phyloP scores from a whole-genome alignment of 2,329 filamentous ascomycete genomes.

The Endocalyx cinctus region DNA sequence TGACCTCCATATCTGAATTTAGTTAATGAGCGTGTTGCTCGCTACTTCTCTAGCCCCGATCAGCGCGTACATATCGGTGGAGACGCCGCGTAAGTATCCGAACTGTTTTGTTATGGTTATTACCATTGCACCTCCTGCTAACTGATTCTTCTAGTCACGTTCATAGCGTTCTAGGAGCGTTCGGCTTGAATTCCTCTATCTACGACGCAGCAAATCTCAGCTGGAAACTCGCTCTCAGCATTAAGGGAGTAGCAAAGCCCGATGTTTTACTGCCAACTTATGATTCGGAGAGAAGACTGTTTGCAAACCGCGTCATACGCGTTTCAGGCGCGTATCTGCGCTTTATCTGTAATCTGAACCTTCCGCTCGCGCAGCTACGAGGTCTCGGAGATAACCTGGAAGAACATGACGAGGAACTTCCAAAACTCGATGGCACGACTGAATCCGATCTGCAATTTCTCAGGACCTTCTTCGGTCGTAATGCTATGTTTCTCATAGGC shows the following conservation, averaged over 20 bases:
- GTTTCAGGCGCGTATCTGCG: slow-evolving; percentile 14
- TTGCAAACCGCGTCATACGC: slow-evolving; percentile 13
- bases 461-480: slow-evolving; percentile 19
- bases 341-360: slow-evolving; percentile 21
- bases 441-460: slow-evolving; percentile 16
- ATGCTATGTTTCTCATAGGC: slow-evolving; percentile 23
- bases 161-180: slow-evolving; percentile 31
- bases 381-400: background rate
- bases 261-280: slow-evolving; percentile 25
- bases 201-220: slow-evolving; percentile 29
- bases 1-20: too few species aligned
- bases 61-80: slow-evolving; percentile 26
- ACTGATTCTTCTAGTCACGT: slow-evolving; percentile 24
- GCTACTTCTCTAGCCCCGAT: slow-evolving; percentile 25
- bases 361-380: slow-evolving; percentile 8
- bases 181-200: slow-evolving; percentile 33
- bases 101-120: too few species aligned
- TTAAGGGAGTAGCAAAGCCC: slow-evolving; percentile 15
- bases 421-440: background rate
- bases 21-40: slow-evolving; percentile 30
- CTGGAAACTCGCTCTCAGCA: slow-evolving; percentile 29
- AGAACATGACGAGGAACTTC: background rate
- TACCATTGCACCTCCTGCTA: too few species aligned
- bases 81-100: slow-evolving; percentile 28
- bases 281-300: slow-evolving; percentile 23